Percentiles rank a stretch among this genome's conserved stretches.
phyloP scores from a whole-genome alignment of 2,329 filamentous ascomycete genomes.

The Pseudogymnoascus sp. region DNA sequence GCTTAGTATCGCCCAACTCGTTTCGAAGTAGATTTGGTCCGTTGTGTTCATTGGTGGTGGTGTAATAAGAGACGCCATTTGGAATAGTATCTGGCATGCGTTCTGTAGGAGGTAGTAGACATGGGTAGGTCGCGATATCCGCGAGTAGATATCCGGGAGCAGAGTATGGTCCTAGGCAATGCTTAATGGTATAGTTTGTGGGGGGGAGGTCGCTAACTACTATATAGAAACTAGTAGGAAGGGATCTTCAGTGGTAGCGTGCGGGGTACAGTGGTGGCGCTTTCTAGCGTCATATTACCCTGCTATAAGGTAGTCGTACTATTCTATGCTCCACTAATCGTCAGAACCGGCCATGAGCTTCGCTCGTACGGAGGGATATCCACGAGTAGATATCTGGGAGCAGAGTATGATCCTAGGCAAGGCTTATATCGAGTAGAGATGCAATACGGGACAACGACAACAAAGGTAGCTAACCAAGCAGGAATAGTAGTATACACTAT shows the following conservation, averaged over 20 bases:
- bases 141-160: background rate
- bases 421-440: too few relatives aligned
- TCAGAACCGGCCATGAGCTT: background rate
- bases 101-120: background rate
- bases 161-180: background rate
- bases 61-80: background rate
- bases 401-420: too few relatives aligned
- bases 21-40: slow-evolving; percentile 36
- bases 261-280: background rate
- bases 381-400: too few relatives aligned
- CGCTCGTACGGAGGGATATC: too few relatives aligned
- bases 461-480: too few relatives aligned
- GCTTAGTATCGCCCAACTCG: slow-evolving; percentile 41
- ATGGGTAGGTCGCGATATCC: background rate
- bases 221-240: background rate
- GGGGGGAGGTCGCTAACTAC: background rate
- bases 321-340: background rate
- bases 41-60: slow-evolving; percentile 16
- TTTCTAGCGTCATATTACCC: background rate
- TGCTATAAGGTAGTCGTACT: background rate
- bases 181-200: background rate
- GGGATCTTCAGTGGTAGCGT: background rate
- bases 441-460: too few relatives aligned
- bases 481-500: too few relatives aligned
- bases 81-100: background rate